Evolutionary conservation across 2,329 filamentous ascomycete species (phyloP), one percentile per base, ranked within the genome.

Genomic region (Colletotrichum phormii): DNA sequence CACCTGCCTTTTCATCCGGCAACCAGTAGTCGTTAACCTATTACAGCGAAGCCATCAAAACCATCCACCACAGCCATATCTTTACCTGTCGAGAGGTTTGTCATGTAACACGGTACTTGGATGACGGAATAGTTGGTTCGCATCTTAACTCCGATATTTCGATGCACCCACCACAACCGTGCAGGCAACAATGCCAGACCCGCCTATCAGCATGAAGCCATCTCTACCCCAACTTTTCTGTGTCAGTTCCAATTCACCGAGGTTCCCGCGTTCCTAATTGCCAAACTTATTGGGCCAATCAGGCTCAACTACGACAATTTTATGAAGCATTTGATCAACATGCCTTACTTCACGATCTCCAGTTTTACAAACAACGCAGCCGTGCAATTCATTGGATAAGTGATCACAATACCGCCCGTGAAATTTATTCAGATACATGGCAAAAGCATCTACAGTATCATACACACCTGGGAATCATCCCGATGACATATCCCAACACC

Each of bases 371-470:
- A 12, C 7, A 29, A 7, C 13, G 3, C 1, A 53, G 31, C n/a
- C 29, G 29, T 24, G 13, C 15, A 37, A 12, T 35, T 12, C 15
- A n/a, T 53, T 9, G n/a, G 15, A 60, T 42, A n/a, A 49, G 8
- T 5, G 8, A 49, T 49, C n/a, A 58, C 31, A 60, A 65, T 26
- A 57, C 33, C 57, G 18, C 42, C 67, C 66, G 29, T 73, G 42
- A 49, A 18, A 24, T 71, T 64, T 55, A 65, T 71, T 73, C 66
- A 65, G 66, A 73, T 61, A 71, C 66, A 7, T 65, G 24, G 67
- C 35, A 64, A 71, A 49, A 65, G 66, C 66, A 73, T 73, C 66
- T 71, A 73, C 66, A 73, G 15, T 73, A 71, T 65, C 64, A 65
- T 73, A 73, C 71, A 73, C 60, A 65, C 66, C 66, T 65, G n/a